Evolutionary conservation across 805 yeast genomes (phyloP).

Genomic region (Vanderwaltozyma polyspora): DNA sequence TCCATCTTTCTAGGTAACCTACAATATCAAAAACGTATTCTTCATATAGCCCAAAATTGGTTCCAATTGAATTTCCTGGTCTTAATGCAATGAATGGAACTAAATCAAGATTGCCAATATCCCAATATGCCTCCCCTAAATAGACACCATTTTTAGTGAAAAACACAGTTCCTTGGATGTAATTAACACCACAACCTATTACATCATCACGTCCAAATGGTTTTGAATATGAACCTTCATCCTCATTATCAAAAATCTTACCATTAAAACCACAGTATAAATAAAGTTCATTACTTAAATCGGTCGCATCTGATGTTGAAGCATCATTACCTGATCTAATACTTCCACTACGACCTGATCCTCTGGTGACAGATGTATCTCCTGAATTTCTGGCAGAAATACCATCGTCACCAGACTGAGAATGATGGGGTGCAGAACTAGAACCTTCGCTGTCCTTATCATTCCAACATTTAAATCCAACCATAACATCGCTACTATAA

Average conservation of each 20-base stretch:
- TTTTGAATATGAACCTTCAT: constrained; percentile 12
- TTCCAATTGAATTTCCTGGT: constrained; percentile 25
- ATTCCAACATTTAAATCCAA: constrained; percentile 18
- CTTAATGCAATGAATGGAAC: constrained; percentile 38
- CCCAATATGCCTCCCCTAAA: constrained; percentile 43
- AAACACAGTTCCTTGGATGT: constrained; percentile 49
- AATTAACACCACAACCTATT: constrained; percentile 79
- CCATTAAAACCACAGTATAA: constrained; percentile 25
- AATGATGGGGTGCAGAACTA: too few species aligned
- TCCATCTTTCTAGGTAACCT: constrained; percentile 39
- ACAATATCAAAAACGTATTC: constrained; percentile 54
- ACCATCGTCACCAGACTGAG: background rate
- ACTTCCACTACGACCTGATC: background rate
- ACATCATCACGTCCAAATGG: constrained; percentile 47
- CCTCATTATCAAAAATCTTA: constrained; percentile 15
- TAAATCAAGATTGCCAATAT: constrained; percentile 31
- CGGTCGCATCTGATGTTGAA: background rate
- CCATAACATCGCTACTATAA: constrained; percentile 17
- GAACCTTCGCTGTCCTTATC: background rate
- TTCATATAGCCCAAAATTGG: constrained; percentile 35
- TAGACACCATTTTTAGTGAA: constrained; percentile 72
- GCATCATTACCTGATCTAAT: background rate
- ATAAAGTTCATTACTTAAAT: constrained; percentile 9
- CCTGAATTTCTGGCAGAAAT: background rate
- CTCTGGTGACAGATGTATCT: background rate